phyloP scores from a whole-genome alignment of 2,329 filamentous ascomycete species.

The Diaporthe eres region DNA sequence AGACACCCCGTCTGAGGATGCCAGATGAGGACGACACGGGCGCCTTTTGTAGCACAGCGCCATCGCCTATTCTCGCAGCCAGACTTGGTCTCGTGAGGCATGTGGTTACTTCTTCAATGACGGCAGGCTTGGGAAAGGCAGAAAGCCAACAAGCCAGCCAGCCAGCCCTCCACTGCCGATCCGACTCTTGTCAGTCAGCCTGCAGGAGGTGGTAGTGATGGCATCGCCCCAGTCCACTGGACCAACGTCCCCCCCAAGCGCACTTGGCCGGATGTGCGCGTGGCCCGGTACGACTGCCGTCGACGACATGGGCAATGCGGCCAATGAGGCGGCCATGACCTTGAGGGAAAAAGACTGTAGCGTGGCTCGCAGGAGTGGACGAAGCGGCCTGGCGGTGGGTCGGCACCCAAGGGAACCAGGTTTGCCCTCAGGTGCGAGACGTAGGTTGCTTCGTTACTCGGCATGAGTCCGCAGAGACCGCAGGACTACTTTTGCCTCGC shows the following conservation, averaged over 20 bases:
- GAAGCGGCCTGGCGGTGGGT: slow-evolving; percentile 23
- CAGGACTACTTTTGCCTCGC: slow-evolving; percentile 1
- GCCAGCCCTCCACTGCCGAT: slow-evolving; percentile 26
- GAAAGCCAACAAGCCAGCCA: neutral
- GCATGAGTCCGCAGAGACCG: slow-evolving; percentile 26
- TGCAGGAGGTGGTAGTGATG: slow-evolving; percentile 30
- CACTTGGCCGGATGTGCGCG: slow-evolving; percentile 29
- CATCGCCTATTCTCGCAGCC: slow-evolving; percentile 6
- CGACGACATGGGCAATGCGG: slow-evolving; percentile 20
- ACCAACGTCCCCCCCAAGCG: slow-evolving; percentile 25
- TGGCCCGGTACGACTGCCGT: slow-evolving; percentile 33
- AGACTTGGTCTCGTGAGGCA: slow-evolving; percentile 37
- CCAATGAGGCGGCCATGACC: slow-evolving; percentile 19
- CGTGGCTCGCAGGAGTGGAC: slow-evolving; percentile 25
- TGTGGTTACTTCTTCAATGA: slow-evolving; percentile 33
- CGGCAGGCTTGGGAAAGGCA: slow-evolving; percentile 31
- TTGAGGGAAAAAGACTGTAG: neutral
- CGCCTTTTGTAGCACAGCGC: slow-evolving; percentile 34
- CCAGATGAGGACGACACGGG: slow-evolving; percentile 29
- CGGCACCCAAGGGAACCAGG: slow-evolving; percentile 20
- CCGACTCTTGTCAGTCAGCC: slow-evolving; percentile 27
- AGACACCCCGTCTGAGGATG: slow-evolving; percentile 16
- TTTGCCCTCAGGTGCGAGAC: slow-evolving; percentile 16
- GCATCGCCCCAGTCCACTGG: slow-evolving; percentile 12
- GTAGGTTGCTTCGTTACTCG: slow-evolving; percentile 21